Evolutionary conservation across 1,284 basidiomycete genomes (phyloP).

Genomic region (Somion occarium): DNA sequence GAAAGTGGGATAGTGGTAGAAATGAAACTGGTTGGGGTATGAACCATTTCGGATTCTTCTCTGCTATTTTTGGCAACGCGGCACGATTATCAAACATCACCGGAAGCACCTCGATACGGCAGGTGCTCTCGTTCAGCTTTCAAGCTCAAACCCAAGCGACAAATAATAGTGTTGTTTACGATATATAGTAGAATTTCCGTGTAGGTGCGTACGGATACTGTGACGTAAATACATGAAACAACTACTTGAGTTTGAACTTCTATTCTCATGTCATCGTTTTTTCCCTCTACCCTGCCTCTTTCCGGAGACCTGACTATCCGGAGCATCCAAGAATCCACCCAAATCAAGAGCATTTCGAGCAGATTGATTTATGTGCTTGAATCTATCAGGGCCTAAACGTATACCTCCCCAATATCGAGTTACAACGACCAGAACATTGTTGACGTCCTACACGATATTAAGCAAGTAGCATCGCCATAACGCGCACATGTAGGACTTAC

Average conservation of each 20-base stretch:
- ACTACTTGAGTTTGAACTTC: no score
- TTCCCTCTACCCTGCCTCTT: slow-evolving; percentile 12
- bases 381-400: slow-evolving; percentile 82
- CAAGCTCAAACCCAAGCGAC: no score
- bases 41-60: background rate
- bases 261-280: slow-evolving; percentile 14
- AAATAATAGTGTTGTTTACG: no score
- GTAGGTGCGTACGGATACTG: no score
- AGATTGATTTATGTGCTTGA: slow-evolving; percentile 90
- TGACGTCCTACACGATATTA: slow-evolving; percentile 59
- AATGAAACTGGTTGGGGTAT: no score
- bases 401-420: slow-evolving; percentile 80
- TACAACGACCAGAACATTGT: slow-evolving; percentile 81
- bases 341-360: slow-evolving; percentile 81
- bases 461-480: no score
- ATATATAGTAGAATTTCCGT: no score
- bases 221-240: no score
- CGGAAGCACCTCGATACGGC: no score
- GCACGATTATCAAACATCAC: no score
- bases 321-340: slow-evolving; percentile 69
- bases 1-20: no score
- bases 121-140: no score
- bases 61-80: background rate
- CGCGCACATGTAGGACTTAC: slow-evolving; percentile 37
- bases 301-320: slow-evolving; percentile 12